Conservation (phyloP, 345 rosid species). For the Eucalyptus coolabah region DNA sequence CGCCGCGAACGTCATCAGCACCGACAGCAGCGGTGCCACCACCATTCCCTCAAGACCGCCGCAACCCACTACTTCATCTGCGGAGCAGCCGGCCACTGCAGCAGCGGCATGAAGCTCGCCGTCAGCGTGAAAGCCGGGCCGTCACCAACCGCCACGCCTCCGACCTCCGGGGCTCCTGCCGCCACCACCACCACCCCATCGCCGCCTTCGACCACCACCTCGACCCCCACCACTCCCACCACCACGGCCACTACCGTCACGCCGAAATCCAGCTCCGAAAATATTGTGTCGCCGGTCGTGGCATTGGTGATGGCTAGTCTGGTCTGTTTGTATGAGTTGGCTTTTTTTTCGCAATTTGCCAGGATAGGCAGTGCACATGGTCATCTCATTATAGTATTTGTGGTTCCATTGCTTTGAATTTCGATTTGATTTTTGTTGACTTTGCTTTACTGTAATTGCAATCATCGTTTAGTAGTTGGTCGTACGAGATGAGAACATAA, state of each 20-base stretch:
- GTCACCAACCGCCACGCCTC: neutral
- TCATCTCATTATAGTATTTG: neutral
- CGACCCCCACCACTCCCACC: neutral
- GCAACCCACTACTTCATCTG: constrained; percentile 81
- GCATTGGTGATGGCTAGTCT: neutral
- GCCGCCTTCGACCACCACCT: neutral
- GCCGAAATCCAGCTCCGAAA: neutral
- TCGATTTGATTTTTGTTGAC: neutral
- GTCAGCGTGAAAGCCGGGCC: constrained; percentile 33
- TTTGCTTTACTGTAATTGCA: neutral
- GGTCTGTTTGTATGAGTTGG: neutral
- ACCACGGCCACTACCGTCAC: constrained; percentile 1
- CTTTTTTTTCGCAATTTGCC: neutral
- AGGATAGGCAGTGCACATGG: constrained; percentile 44
- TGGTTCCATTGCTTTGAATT: neutral
- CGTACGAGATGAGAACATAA: neutral
- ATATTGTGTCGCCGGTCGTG: neutral
- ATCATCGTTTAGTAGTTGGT: neutral
- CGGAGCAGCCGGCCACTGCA: constrained; percentile 50
- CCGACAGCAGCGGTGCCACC: constrained; percentile 69
- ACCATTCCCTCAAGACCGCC: constrained; percentile 56
- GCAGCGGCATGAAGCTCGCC: constrained; percentile 62
- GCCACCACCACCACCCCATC: neutral
- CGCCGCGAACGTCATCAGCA: constrained; percentile 31
- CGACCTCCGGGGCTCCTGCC: neutral